phyloP scores from a whole-genome alignment of 2,329 filamentous ascomycete genomes.

The Gnomoniopsis smithogilvyi region DNA sequence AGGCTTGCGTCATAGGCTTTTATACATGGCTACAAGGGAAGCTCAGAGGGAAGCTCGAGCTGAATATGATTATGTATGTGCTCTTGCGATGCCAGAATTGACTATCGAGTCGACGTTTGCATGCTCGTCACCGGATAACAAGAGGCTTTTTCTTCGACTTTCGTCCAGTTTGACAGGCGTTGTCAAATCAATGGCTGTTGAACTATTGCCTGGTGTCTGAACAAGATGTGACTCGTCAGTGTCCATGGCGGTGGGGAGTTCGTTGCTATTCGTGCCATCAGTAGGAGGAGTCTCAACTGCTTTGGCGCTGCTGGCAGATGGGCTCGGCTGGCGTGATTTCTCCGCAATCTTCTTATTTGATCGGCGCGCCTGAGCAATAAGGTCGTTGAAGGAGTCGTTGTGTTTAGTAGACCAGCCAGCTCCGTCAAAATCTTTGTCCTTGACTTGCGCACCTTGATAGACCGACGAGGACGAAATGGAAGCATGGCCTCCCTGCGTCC shows the following conservation, averaged over 20 bases:
- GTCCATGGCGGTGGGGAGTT: neutral
- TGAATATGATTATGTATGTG: neutral
- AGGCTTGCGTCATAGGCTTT: neutral
- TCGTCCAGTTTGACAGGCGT: neutral
- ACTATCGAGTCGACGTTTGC: neutral
- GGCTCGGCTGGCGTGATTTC: neutral
- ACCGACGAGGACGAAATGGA: slow-evolving; percentile 34
- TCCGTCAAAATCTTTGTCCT: slow-evolving; percentile 86
- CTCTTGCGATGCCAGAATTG: neutral
- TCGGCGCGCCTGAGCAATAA: slow-evolving; percentile 73
- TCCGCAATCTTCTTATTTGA: slow-evolving; percentile 29
- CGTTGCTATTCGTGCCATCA: neutral
- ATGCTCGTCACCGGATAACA: neutral
- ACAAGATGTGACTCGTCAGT: neutral
- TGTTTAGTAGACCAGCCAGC: slow-evolving; percentile 72
- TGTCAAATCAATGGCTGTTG: neutral
- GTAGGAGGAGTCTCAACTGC: neutral
- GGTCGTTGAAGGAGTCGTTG: slow-evolving; percentile 69
- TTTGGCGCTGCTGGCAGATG: neutral
- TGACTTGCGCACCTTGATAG: slow-evolving; percentile 52
- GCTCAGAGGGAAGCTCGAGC: neutral
- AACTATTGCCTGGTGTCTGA: neutral
- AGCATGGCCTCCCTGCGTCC: slow-evolving; percentile 67
- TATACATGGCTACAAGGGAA: neutral
- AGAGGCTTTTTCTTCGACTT: neutral